Conservation (phyloP, 345 rosid genomes). For the Eucalyptus cloeziana region DNA sequence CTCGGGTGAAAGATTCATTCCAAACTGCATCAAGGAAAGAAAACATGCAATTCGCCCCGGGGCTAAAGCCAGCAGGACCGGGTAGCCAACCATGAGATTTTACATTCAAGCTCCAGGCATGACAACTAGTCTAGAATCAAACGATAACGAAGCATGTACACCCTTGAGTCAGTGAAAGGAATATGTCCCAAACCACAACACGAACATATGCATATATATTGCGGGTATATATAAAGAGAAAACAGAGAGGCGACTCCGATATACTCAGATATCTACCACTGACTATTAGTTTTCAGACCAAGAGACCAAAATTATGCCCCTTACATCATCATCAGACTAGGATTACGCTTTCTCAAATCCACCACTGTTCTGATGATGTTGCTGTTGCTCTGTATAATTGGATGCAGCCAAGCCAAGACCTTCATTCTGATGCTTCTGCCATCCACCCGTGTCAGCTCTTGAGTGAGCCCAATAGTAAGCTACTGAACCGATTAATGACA, state of each 20-base stretch:
- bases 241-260: background rate
- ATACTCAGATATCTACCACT: background rate
- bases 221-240: background rate
- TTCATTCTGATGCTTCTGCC: constrained; percentile 84
- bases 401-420: constrained; percentile 51
- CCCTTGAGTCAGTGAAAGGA: background rate
- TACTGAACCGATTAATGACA: constrained; percentile 54
- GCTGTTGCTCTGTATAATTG: constrained; percentile 26
- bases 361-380: constrained; percentile 11
- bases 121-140: background rate
- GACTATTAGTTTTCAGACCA: background rate
- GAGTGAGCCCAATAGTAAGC: constrained; percentile 78
- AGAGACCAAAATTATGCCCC: background rate
- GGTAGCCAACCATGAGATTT: background rate
- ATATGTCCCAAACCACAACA: background rate
- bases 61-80: background rate
- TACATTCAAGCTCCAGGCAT: background rate
- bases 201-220: background rate
- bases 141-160: background rate
- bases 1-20: background rate
- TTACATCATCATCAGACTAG: background rate
- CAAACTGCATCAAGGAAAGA: background rate
- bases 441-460: constrained; percentile 90
- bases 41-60: background rate
- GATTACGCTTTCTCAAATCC: constrained; percentile 37